Conservation (phyloP, 805 yeast species). For the Candida ipomoeae region DNA sequence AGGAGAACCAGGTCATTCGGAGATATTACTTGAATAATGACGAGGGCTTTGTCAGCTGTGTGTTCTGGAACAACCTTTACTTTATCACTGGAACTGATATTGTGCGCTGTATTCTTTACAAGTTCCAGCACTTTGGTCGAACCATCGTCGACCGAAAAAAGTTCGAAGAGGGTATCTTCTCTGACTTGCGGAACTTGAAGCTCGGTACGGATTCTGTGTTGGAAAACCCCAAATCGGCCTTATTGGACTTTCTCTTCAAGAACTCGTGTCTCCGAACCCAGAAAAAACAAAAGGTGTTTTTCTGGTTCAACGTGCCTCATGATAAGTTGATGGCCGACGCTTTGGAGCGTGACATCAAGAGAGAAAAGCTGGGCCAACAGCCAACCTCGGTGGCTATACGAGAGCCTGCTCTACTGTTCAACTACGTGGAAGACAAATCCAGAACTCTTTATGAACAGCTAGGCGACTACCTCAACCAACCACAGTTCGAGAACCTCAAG, state of each 20-base stretch:
- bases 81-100: conserved; percentile 95
- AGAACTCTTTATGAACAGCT: conserved; percentile 54
- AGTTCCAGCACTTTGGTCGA: conserved; percentile 88
- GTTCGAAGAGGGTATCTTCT: conserved; percentile 94
- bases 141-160: conserved; percentile 81
- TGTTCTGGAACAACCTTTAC: conserved; percentile 84
- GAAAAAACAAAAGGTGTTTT: conserved; percentile 93
- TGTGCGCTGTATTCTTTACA: conserved; percentile 83
- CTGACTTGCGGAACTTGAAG: conserved; percentile 82
- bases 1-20: conserved; percentile 78
- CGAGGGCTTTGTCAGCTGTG: conserved; percentile 90
- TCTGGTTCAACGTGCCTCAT: conserved; percentile 95
- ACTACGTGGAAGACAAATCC: conserved; percentile 47
- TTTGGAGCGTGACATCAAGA: conserved; percentile 83
- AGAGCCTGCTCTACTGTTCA: conserved; percentile 80
- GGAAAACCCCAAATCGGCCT: conserved; percentile 82
- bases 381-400: conserved; percentile 68
- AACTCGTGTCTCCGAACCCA: conserved; percentile 89
- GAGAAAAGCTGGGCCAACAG: conserved; percentile 56
- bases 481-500: conserved; percentile 8
- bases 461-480: conserved; percentile 35
- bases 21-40: conserved; percentile 81
- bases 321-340: conserved; percentile 91
- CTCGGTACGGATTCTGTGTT: conserved; percentile 82
- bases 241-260: conserved; percentile 77